Evolutionary conservation across 495 filamentous ascomycete genomes (phyloP).

Genomic region (Hypoxylon fuscum): DNA sequence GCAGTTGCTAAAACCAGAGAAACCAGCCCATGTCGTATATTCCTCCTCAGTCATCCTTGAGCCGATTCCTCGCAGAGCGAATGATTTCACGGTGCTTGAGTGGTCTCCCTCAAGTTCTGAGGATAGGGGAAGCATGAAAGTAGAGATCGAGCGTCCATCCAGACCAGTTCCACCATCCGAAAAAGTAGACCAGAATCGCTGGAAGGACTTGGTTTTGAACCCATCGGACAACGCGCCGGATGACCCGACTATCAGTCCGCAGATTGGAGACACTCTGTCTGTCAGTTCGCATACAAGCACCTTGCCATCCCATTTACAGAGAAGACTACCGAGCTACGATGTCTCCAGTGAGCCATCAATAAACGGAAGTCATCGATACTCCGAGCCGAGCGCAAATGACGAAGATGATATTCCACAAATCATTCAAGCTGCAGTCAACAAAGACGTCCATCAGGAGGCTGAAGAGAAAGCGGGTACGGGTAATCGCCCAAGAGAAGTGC

Average conservation of each 20-base stretch:
- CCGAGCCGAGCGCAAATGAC: not conserved
- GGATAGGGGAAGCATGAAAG: constrained; percentile 38
- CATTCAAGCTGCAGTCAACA: not conserved
- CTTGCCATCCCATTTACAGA: constrained; percentile 40
- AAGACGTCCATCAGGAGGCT: not conserved
- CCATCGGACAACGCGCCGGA: constrained; percentile 8
- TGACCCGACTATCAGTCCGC: not conserved
- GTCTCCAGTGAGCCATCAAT: constrained; percentile 28
- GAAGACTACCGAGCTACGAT: constrained; percentile 28
- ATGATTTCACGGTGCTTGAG: constrained; percentile 22
- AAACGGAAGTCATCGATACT: not conserved
- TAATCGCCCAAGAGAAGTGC: not conserved
- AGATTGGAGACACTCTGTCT: not conserved
- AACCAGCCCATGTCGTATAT: constrained; percentile 31
- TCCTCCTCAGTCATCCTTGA: constrained; percentile 40
- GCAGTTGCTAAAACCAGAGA: constrained; percentile 3
- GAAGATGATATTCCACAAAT: not conserved
- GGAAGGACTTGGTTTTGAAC: constrained; percentile 26
- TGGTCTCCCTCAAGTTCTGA: constrained; percentile 36
- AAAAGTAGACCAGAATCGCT: constrained; percentile 32
- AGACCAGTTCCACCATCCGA: constrained; percentile 28
- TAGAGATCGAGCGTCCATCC: constrained; percentile 34
- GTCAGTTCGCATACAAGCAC: constrained; percentile 9
- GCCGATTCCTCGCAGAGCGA: constrained; percentile 34
- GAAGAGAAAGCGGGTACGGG: not conserved